phyloP scores from a whole-genome alignment of 495 filamentous ascomycete species.

The Cryomyces antarcticus region DNA sequence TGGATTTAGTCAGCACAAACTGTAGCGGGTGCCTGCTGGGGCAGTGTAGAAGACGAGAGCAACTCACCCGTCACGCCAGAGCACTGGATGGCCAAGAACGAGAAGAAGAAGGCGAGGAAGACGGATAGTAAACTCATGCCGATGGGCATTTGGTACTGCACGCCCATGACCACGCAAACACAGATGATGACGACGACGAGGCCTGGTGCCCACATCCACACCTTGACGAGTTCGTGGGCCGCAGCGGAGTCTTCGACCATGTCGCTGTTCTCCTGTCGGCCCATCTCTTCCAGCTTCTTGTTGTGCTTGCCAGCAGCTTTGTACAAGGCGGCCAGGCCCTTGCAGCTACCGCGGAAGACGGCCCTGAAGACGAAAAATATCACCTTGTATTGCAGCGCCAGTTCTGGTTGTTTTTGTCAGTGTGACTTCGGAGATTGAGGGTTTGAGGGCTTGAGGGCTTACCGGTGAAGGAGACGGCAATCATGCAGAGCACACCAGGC shows the following conservation, averaged over 20 bases:
- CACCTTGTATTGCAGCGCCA: constrained; percentile 39
- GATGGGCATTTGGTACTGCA: constrained; percentile 40
- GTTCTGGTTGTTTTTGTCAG: constrained; percentile 13
- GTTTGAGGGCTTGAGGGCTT: background rate
- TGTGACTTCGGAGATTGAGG: too few relatives aligned
- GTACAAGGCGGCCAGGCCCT: constrained; percentile 21
- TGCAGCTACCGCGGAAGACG: constrained; percentile 25
- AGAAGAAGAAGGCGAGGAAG: constrained; percentile 44
- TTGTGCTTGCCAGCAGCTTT: constrained; percentile 24
- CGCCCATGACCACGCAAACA: constrained; percentile 35
- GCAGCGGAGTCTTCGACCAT: constrained; percentile 30
- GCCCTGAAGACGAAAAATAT: constrained; percentile 31
- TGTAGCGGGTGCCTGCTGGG: too few relatives aligned
- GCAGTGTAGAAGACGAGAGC: background rate
- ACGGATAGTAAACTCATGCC: constrained; percentile 40
- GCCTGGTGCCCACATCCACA: constrained; percentile 39
- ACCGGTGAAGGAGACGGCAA: constrained; percentile 35
- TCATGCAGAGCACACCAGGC: constrained; percentile 46
- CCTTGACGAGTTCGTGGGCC: constrained; percentile 33
- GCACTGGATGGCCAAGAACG: constrained; percentile 47
- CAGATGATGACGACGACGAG: constrained; percentile 30
- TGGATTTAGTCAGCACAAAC: background rate
- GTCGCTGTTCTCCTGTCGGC: constrained; percentile 15
- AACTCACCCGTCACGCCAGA: constrained; percentile 28
- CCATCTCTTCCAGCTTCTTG: constrained; percentile 22